Evolutionary conservation across 1,284 basidiomycete species (phyloP), one percentile per base, ranked within the genome.

Genomic region (Microbotryum scabiosae): DNA sequence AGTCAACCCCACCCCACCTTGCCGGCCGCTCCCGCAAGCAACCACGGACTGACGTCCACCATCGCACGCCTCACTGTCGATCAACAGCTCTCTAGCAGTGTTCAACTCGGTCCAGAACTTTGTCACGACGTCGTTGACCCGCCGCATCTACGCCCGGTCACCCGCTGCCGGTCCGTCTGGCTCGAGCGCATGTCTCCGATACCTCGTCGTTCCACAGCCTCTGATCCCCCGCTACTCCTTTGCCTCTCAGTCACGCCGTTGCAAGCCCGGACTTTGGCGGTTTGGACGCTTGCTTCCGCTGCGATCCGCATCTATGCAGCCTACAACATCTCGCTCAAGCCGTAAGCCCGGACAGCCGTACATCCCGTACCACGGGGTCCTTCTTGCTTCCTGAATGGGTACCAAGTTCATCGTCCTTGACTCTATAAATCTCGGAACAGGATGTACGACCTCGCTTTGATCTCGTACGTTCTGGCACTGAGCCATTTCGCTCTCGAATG

Each of bases 81-180:
- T 23, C 43, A 5, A 12, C 54, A 67, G 66, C 21, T 77, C 80
- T 16, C 80, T 85, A 56, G 87, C 89, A 10, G 65, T 90, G 26
- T 87, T 93, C 79, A 96, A 96, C 78, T 84, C 84, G 4, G 70
- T 85, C 1, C 90, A 94, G 74, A 91, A 87, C 76, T 86, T 89
- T 71, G 66, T 81, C 30, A 90, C 88, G 0, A 78, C 87, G 59
- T 85, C 83, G 65, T 77, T 92, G 66, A 90, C 88, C 32, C 83
- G 84, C 63, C 81, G 81, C 70, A 79, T 96, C 16, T 96, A 96
- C 73, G 80, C 81, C 61, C 80, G 80, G 26, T 78, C 83, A 16
- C 78, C 83, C 1, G 71, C 74, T 5, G 68, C 76, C 66, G 74
- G 78, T 82, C 52, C 66, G 62, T 56, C 21, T 18, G 10, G 12